Evolutionary conservation across 208 protist species (phyloP).

Genomic region (Kentomonas sorsogonicus): DNA sequence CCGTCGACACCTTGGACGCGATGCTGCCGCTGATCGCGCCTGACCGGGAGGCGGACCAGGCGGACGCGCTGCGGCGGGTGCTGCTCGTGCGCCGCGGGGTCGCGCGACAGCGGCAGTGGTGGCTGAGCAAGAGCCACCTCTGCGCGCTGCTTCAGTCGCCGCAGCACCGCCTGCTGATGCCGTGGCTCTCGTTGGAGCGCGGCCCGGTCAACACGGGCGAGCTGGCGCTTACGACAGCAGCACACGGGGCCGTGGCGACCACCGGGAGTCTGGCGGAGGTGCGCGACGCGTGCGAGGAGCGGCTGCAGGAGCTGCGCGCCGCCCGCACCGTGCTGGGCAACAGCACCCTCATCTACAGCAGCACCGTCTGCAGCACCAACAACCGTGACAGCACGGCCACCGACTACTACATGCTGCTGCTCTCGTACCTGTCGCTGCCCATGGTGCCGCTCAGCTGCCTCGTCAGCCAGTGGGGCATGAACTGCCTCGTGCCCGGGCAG

Average conservation of each 20-base stretch:
- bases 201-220: not conserved
- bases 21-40: conserved; percentile 49
- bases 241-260: too few species aligned
- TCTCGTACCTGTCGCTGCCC: conserved; percentile 37
- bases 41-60: conserved; percentile 52
- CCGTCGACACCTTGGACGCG: conserved; percentile 60
- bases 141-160: conserved; percentile 30
- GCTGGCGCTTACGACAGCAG: too few species aligned
- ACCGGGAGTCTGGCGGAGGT: too few species aligned
- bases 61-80: conserved; percentile 54
- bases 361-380: conserved; percentile 33
- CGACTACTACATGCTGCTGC: conserved; percentile 46
- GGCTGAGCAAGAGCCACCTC: conserved; percentile 47
- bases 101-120: conserved; percentile 33
- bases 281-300: not conserved
- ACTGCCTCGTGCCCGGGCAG: conserved; percentile 45
- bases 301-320: conserved; percentile 25
- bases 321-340: conserved; percentile 46
- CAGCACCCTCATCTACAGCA: conserved; percentile 64
- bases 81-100: conserved; percentile 47
- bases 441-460: conserved; percentile 49
- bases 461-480: conserved; percentile 63
- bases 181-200: not conserved
- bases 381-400: conserved; percentile 30
- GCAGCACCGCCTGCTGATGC: conserved; percentile 12